phyloP scores from a whole-genome alignment of 1,139 yeast species.

The Candida mesenterica region DNA sequence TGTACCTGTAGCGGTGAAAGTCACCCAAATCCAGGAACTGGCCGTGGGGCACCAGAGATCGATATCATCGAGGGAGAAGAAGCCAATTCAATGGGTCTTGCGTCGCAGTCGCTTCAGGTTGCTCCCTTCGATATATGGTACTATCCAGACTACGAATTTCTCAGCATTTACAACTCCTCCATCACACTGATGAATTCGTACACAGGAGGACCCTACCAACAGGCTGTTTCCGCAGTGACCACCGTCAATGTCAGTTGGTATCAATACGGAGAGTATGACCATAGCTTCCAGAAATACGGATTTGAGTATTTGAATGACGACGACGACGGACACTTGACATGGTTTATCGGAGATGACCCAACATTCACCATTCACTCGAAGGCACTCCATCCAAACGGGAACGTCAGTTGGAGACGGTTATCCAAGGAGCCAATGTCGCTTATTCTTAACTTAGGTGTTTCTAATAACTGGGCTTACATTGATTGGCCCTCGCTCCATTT shows the following conservation, averaged over 20 bases:
- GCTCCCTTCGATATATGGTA: slow-evolving; percentile 33
- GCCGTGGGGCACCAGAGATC: slow-evolving; percentile 33
- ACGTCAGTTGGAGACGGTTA: slow-evolving; percentile 24
- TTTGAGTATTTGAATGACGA: slow-evolving; percentile 26
- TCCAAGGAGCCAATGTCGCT: slow-evolving; percentile 30
- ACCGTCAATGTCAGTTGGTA: slow-evolving; percentile 27
- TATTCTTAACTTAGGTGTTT: slow-evolving; percentile 27
- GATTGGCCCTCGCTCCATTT: slow-evolving; percentile 28
- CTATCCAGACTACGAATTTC: slow-evolving; percentile 26
- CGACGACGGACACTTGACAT: slow-evolving; percentile 23
- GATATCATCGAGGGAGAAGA: slow-evolving; percentile 29
- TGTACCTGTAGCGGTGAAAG: slow-evolving; percentile 28
- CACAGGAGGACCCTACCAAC: slow-evolving; percentile 30
- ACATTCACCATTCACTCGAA: slow-evolving; percentile 24
- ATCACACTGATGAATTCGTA: slow-evolving; percentile 28
- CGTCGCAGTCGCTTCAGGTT: slow-evolving; percentile 28
- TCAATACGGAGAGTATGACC: slow-evolving; percentile 19
- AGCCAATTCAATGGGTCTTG: slow-evolving; percentile 21
- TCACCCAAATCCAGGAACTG: slow-evolving; percentile 29
- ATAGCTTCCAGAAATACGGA: slow-evolving; percentile 24
- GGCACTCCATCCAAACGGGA: slow-evolving; percentile 30
- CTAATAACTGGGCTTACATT: slow-evolving; percentile 32
- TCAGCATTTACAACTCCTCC: slow-evolving; percentile 21
- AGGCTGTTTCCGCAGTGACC: slow-evolving; percentile 28
- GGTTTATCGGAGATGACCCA: slow-evolving; percentile 27